Evolutionary conservation across 176 grass and related monocot species (phyloP), one percentile per base, ranked within the genome.

Genomic region (Melocanna baccifera): DNA sequence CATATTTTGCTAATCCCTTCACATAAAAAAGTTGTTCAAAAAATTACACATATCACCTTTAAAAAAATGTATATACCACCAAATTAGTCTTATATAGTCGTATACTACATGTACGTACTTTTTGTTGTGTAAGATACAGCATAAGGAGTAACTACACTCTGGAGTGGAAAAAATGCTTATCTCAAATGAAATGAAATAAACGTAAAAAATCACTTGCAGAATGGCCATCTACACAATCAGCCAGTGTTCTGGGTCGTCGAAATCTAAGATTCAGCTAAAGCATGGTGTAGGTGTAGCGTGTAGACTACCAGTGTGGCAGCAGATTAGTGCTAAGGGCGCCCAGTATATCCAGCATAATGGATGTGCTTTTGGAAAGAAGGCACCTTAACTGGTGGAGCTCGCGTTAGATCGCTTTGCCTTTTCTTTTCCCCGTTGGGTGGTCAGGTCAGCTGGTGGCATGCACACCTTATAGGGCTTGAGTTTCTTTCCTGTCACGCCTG

Each of bases 321-420:
- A 79, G 73, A 67, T 73, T 73, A 87, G 67, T 62, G 73, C 28
- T 59, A 79, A 73, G 83, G 79, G 83, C 67, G 51, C 58, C 58
- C 74, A 83, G 42, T 47, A 78, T 55, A 29, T 36, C 57, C 67
- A 67, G 37, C 11, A 47, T 62, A 83, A 84, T 80, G 80, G 75
- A 87, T 0, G 76, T 68, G 75, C 85, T 87, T 90, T 91, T 74
- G 30, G 50, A 83, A 90, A 84, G 53, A 83, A 63, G 4, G 62
- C 25, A 6, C 75, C 80, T 87, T 62, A 56, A 63, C 45, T 53
- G 48, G 89, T 84, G 75, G 81, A 42, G 32, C 26, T 55, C 56
- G 61, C 7, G 59, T 43, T 84, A 52, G 68, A 75, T 34, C 2
- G 14, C 43, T 64, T 86, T 82, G 29, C 72, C 66, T n/a, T 51